A percentile compares a stretch with the other conserved stretches of the same genome.
These are phyloP conservation scores for Neurospora sp. DNA, from an alignment of 2,329 filamentous ascomycete genomes.

Conservation along the genomic window DNA sequence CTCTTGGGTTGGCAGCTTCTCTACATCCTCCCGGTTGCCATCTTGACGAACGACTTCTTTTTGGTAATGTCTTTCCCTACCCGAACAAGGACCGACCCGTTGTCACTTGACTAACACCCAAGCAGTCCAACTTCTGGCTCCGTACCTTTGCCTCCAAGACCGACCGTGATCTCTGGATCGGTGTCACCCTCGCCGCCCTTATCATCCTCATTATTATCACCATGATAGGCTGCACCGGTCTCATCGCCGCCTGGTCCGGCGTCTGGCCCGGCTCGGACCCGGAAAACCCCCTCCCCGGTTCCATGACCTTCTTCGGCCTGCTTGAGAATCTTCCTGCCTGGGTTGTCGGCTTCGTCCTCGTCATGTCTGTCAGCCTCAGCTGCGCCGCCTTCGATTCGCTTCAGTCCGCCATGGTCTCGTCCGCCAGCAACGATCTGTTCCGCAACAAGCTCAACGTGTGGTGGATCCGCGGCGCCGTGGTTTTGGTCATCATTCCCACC, in stretches of 20 bases:
- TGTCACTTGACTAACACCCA: not conserved
- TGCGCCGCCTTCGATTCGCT: conserved; percentile 73
- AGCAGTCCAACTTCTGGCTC: conserved; percentile 67
- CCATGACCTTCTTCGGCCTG: conserved; percentile 66
- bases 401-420: conserved; percentile 78
- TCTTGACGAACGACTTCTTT: conserved; percentile 82
- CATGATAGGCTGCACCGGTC: conserved; percentile 61
- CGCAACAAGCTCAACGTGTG: conserved; percentile 71
- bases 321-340: conserved; percentile 63
- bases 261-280: conserved; percentile 47
- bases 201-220: conserved; percentile 60
- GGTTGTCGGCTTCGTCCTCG: conserved; percentile 73
- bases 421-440: conserved; percentile 75
- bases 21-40: conserved; percentile 73
- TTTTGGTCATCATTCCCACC: conserved; percentile 64
- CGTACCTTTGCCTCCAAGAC: conserved; percentile 72
- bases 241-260: conserved; percentile 71
- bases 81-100: not conserved
- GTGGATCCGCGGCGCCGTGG: conserved; percentile 59
- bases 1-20: conserved; percentile 77
- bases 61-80: conserved; percentile 27
- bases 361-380: conserved; percentile 70
- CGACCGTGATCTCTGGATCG: conserved; percentile 68
- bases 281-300: conserved; percentile 46
- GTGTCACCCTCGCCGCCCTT: conserved; percentile 57